phyloP scores from a whole-genome alignment of 306 rosid genomes.

The Sesbania bispinosa region DNA sequence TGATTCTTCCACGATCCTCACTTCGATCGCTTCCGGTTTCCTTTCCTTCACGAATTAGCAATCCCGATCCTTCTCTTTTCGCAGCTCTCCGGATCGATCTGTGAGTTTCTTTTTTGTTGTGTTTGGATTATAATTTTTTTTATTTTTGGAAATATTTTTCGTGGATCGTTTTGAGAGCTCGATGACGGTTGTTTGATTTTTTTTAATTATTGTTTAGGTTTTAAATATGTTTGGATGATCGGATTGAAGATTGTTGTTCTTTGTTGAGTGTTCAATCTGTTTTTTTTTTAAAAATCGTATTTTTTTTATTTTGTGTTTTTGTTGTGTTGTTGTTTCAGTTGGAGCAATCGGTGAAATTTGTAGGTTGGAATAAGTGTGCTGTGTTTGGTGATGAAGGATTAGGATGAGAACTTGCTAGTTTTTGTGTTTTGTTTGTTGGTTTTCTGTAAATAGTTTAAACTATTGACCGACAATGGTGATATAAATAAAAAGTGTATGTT shows the following conservation, averaged over 20 bases:
- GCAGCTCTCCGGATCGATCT: slow-evolving; percentile 40
- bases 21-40: slow-evolving; percentile 24
- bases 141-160: background rate
- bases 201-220: background rate
- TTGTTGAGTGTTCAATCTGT: slow-evolving; percentile 1
- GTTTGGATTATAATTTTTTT: background rate
- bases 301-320: background rate
- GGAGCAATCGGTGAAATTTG: slow-evolving; percentile 21
- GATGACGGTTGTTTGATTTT: background rate
- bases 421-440: background rate
- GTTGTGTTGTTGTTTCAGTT: background rate
- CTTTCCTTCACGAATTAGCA: background rate
- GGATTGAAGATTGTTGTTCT: slow-evolving; percentile 26
- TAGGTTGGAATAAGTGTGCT: background rate
- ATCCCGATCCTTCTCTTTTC: slow-evolving; percentile 40
- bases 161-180: slow-evolving; percentile 17
- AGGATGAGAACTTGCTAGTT: background rate
- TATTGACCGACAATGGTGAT: slow-evolving; percentile 12
- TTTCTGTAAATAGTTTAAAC: background rate
- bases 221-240: slow-evolving; percentile 49
- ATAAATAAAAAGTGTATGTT: slow-evolving; percentile 5
- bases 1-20: slow-evolving; percentile 24
- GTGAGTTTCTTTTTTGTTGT: slow-evolving; percentile 33
- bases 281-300: background rate
- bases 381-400: slow-evolving; percentile 23